Conservation (phyloP, 1,284 basidiomycete genomes). For the Microbotryum lychnidis-dioicae region DNA sequence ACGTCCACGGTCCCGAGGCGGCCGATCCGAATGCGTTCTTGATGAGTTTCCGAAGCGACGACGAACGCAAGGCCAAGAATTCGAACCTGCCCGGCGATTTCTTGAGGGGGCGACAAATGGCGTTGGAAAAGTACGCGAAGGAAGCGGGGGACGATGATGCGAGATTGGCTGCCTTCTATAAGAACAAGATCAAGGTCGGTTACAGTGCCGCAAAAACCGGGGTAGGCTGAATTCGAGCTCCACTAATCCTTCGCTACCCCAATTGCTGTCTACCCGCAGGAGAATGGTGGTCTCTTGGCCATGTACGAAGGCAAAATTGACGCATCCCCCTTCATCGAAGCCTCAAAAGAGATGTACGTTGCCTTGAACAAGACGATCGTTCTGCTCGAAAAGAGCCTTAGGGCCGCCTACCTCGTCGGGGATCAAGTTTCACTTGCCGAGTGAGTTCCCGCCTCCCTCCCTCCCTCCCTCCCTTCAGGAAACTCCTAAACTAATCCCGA, state of each 20-base stretch:
- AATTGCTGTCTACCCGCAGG: slow-evolving; percentile 5
- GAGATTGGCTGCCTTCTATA: slow-evolving; percentile 25
- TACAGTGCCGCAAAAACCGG: background rate
- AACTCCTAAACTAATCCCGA: background rate
- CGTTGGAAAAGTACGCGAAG: slow-evolving; percentile 28
- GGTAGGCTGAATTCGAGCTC: background rate
- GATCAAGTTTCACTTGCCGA: slow-evolving; percentile 30
- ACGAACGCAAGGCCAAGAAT: slow-evolving; percentile 26
- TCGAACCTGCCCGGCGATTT: slow-evolving; percentile 26
- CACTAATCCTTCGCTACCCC: background rate
- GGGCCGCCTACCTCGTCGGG: slow-evolving; percentile 18
- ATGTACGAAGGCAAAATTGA: slow-evolving; percentile 23
- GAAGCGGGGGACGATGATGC: slow-evolving; percentile 16
- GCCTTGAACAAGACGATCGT: slow-evolving; percentile 11
- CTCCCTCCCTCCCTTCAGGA: background rate
- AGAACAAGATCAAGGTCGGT: slow-evolving; percentile 26
- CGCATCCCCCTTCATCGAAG: slow-evolving; percentile 1
- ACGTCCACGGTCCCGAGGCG: slow-evolving; percentile 24
- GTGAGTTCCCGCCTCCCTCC: slow-evolving; percentile 3
- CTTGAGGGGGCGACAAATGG: slow-evolving; percentile 28
- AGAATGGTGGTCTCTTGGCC: slow-evolving; percentile 20
- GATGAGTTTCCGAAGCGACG: slow-evolving; percentile 23
- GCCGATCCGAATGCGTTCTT: slow-evolving; percentile 31
- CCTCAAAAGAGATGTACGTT: slow-evolving; percentile 8
- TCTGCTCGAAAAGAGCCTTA: slow-evolving; percentile 17